phyloP scores from a whole-genome alignment of 257 asterid genomes.

The Scutellaria baicalensis region DNA sequence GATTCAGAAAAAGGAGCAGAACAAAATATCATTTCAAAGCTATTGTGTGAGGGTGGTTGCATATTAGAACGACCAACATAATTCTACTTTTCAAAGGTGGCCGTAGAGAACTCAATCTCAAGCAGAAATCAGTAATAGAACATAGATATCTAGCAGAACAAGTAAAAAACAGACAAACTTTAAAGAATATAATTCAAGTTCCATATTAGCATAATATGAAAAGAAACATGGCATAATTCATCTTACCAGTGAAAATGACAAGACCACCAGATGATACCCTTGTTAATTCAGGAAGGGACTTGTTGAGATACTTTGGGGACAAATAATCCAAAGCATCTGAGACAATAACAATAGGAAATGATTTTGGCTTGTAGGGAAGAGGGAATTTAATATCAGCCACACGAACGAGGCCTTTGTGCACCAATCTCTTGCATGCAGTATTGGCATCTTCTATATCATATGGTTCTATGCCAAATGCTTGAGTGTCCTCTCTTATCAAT shows the following conservation, averaged over 20 bases:
- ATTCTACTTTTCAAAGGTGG: background rate
- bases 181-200: background rate
- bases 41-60: background rate
- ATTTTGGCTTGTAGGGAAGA: slow-evolving; percentile 43
- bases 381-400: slow-evolving; percentile 48
- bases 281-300: slow-evolving; percentile 40
- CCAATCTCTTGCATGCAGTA: slow-evolving; percentile 33
- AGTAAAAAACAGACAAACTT: background rate
- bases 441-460: slow-evolving; percentile 43
- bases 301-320: slow-evolving; percentile 54
- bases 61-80: background rate
- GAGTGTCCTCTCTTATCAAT: slow-evolving; percentile 31
- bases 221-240: background rate
- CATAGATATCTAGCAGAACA: background rate
- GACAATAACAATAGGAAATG: slow-evolving; percentile 42
- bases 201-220: background rate
- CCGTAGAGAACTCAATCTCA: background rate
- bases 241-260: slow-evolving; percentile 41
- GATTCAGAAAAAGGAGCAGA: no score
- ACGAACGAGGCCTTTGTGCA: slow-evolving; percentile 45
- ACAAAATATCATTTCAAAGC: background rate
- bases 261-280: slow-evolving; percentile 45
- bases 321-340: slow-evolving; percentile 51
- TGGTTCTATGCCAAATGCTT: slow-evolving; percentile 54
- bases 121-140: background rate